Evolutionary conservation across 2,329 filamentous ascomycete genomes (phyloP), one percentile per base, ranked within the genome.

Genomic region (Fusarium nematophilum): DNA sequence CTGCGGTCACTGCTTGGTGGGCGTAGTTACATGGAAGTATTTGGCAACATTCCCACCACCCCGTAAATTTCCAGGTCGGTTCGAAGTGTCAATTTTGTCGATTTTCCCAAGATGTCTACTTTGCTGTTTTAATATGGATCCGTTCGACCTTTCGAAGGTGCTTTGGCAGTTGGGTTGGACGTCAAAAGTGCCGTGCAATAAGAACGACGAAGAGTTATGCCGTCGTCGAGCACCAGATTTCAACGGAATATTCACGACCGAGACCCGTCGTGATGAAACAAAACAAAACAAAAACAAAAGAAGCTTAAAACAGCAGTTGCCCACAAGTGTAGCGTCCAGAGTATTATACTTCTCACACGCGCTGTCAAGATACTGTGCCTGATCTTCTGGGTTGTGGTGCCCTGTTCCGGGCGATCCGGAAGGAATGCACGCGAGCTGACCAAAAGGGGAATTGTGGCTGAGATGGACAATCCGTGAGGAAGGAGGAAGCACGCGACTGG

Each of bases 401-500:
- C 43, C 42, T 53, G 40, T 56, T 57, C 61, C 65, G 65, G 65
- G 53, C 59, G 44, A 57, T 50, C 65, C 65, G 65, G 65, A 46
- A 57, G 39, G 47, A 29, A 52, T 53, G 64, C 55, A 65, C 57
- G 58, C 42, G 53, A 55, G 45, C 53, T 55, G 59, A 62, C 50
- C 59, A 65, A 64, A 39, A 31, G 37, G 49, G 51, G n/a, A n/a
- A n/a, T n/a, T 52, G 57, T 62, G 60, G 57, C 55, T 49, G n/a
- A n/a, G 44, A 49, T 56, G 44, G 60, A 53, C 11, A 26, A 33
- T 48, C 23, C 23, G 23, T 27, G 30, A 51, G 15, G 25, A 44
- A 43, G 42, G n/a, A n/a, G n/a, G n/a, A n/a, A n/a, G n/a, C 57
- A 64, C 60, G 42, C 65, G 59, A 68, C 62, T 68, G 15, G 43